These are phyloP conservation scores for Irpex lacteus DNA, from an alignment of 1,284 basidiomycete genomes.

Conservation along the genomic window DNA sequence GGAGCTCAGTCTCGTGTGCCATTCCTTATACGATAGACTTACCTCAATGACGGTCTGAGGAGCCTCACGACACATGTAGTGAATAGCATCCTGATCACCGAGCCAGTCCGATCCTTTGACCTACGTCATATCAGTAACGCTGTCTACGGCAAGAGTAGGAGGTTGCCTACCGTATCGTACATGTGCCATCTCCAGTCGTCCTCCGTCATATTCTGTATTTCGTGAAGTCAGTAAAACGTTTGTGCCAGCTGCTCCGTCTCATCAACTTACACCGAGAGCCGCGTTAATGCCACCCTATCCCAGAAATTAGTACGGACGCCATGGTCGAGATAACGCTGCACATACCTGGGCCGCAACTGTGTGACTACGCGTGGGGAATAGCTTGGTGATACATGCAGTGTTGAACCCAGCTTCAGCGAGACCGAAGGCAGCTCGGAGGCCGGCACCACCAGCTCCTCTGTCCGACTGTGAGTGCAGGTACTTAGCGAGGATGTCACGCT, in stretches of 20 bases:
- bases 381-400: slow-evolving; percentile 97
- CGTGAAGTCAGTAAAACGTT: slow-evolving; percentile 5
- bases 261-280: slow-evolving; percentile 81
- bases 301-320: slow-evolving; percentile 17
- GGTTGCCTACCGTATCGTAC: slow-evolving; percentile 86
- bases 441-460: slow-evolving; percentile 97
- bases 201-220: slow-evolving; percentile 92
- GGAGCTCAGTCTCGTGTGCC: background rate
- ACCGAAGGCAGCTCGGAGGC: slow-evolving; percentile 97
- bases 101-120: slow-evolving; percentile 99
- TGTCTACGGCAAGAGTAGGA: background rate
- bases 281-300: slow-evolving; percentile 97
- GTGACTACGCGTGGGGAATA: slow-evolving; percentile 99
- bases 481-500: background rate
- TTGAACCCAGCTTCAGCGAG: slow-evolving; percentile 98
- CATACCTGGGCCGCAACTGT: slow-evolving; percentile 95
- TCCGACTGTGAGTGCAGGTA: slow-evolving; percentile 8
- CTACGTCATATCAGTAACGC: slow-evolving; percentile 35
- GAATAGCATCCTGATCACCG: slow-evolving; percentile 99
- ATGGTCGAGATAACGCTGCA: slow-evolving; percentile 3
- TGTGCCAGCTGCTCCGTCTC: background rate
- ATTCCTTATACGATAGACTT: slow-evolving; percentile 18
- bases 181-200: slow-evolving; percentile 99
- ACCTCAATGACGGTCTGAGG: slow-evolving; percentile 93
- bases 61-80: slow-evolving; percentile 98